Evolutionary conservation across 73 alveolate species (phyloP).

Genomic region (Tetrahymena borealis): DNA sequence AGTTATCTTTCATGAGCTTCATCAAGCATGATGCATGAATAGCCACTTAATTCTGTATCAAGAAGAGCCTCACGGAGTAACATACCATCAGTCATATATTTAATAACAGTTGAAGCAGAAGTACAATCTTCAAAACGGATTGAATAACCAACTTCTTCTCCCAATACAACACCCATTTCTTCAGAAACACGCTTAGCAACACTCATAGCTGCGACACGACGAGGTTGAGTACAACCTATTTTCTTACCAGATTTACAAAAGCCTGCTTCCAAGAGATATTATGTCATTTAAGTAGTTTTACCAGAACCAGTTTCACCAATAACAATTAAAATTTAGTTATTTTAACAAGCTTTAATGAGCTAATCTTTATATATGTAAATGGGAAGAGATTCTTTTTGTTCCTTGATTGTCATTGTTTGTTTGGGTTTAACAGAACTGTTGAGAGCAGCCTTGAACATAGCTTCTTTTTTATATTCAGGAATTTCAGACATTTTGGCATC

Average conservation of each 20-base stretch:
- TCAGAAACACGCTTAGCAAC: slow-evolving; percentile 97
- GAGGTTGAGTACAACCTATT: slow-evolving; percentile 99
- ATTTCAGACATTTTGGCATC: slow-evolving; percentile 40
- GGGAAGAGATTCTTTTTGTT: slow-evolving; percentile 95
- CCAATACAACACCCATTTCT: slow-evolving; percentile 89
- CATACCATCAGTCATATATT: slow-evolving; percentile 99
- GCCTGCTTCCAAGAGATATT: slow-evolving; percentile 97
- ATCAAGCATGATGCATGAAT: slow-evolving; percentile 97
- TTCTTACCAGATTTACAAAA: slow-evolving; percentile 72
- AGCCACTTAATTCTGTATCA: slow-evolving; percentile 77
- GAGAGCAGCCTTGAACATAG: slow-evolving; percentile 37
- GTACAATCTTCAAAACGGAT: slow-evolving; percentile 99
- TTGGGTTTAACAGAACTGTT: slow-evolving; percentile 32
- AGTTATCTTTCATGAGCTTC: slow-evolving; percentile 99
- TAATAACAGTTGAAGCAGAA: slow-evolving; percentile 91
- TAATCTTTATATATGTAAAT: slow-evolving; percentile 86
- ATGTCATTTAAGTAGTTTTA: slow-evolving; percentile 99
- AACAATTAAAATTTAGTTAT: slow-evolving; percentile 84
- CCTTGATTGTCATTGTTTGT: slow-evolving; percentile 65
- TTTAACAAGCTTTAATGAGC: slow-evolving; percentile 72
- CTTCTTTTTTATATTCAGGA: slow-evolving; percentile 63
- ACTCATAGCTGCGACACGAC: slow-evolving; percentile 99
- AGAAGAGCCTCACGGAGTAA: slow-evolving; percentile 96
- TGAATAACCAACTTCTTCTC: slow-evolving; percentile 97
- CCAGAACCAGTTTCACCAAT: slow-evolving; percentile 99